A percentile compares a stretch with the other conserved stretches of the same genome.
Evolutionary conservation across 345 rosid species (phyloP).

Genomic region (Rhizophora mangle): DNA sequence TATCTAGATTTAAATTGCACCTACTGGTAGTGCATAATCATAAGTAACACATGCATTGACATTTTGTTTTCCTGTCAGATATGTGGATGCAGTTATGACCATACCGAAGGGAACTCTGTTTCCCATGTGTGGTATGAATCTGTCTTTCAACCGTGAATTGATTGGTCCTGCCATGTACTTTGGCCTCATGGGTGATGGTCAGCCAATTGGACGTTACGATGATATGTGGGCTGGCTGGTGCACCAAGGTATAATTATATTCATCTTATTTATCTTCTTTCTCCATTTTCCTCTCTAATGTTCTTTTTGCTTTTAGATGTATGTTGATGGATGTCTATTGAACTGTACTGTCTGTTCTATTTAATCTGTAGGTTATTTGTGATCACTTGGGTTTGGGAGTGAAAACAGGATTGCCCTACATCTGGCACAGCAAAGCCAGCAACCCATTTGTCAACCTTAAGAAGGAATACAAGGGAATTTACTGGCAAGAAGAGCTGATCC

Average conservation of each 20-base stretch:
- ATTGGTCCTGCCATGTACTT: constrained; percentile 91
- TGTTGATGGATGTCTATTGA: too few species aligned
- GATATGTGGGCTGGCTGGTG: constrained; percentile 99
- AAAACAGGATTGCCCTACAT: constrained; percentile 90
- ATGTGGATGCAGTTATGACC: constrained; percentile 79
- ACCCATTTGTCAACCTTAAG: constrained; percentile 83
- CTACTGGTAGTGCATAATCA: not conserved
- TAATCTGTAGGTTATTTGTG: constrained; percentile 60
- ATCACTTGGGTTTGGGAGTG: constrained; percentile 80
- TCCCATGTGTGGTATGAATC: constrained; percentile 97
- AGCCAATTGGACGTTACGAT: constrained; percentile 80
- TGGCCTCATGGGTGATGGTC: constrained; percentile 90
- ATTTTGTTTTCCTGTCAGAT: constrained; percentile 36
- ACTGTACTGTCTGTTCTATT: not conserved
- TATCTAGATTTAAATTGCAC: not conserved
- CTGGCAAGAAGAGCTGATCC: constrained; percentile 96
- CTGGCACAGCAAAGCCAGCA: constrained; percentile 95
- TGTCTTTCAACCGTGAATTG: constrained; percentile 69
- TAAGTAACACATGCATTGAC: not conserved
- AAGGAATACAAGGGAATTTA: constrained; percentile 91
- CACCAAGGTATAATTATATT: constrained; percentile 41
- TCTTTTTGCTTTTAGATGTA: not conserved
- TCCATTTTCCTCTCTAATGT: not conserved
- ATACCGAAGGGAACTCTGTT: constrained; percentile 75
- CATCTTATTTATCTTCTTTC: not conserved